Evolutionary conservation across 225 moss, liverwort and hornwort species (phyloP).

Genomic region (Asterella californica): DNA sequence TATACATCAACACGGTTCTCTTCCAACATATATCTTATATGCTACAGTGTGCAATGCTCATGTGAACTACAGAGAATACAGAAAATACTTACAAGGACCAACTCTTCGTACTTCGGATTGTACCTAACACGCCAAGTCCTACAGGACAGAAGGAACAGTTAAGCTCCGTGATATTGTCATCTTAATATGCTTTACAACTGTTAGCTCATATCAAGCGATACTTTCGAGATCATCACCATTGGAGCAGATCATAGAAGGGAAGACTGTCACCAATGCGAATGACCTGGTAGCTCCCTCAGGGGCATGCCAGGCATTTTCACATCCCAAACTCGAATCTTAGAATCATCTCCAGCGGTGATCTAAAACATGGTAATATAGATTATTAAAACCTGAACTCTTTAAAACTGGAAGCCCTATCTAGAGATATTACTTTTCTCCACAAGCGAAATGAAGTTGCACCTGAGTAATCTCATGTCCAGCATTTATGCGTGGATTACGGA

Average conservation of each 20-base stretch:
- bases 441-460: neutral
- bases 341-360: conserved; percentile 80
- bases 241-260: neutral
- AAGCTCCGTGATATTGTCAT: neutral
- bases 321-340: conserved; percentile 84
- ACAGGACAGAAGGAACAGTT: conserved; percentile 13
- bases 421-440: neutral
- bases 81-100: conserved; percentile 54
- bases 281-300: conserved; percentile 67
- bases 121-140: conserved; percentile 74
- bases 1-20: no score
- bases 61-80: neutral
- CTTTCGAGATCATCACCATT: neutral
- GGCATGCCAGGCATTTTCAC: conserved; percentile 68
- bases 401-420: neutral
- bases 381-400: neutral
- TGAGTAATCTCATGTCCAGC: neutral
- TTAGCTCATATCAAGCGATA: neutral
- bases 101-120: conserved; percentile 72
- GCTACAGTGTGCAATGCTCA: no score
- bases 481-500: neutral
- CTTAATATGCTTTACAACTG: neutral
- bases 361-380: conserved; percentile 7
- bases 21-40: no score
- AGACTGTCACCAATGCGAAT: conserved; percentile 67